Percentiles rank a stretch among this genome's conserved stretches.
phyloP scores from a whole-genome alignment of 305 asterid species.

The Solanum hybrid region DNA sequence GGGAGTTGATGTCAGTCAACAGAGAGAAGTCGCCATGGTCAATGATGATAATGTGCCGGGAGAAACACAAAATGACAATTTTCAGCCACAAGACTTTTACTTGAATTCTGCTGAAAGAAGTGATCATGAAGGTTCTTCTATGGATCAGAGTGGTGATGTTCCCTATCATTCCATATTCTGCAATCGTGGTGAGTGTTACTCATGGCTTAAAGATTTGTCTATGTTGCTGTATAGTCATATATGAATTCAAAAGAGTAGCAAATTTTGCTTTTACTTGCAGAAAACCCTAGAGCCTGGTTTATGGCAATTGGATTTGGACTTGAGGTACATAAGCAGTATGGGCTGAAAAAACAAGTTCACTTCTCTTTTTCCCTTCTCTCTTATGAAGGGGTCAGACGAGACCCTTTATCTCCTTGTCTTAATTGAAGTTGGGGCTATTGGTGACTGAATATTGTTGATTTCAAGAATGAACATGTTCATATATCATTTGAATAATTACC shows the following conservation, averaged over 20 bases:
- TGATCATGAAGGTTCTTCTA: constrained; percentile 23
- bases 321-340: neutral
- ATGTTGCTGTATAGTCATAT: neutral
- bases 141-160: constrained; percentile 24
- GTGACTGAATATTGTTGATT: neutral
- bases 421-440: neutral
- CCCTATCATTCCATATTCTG: constrained; percentile 54
- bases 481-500: neutral
- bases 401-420: neutral
- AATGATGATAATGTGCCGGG: constrained; percentile 24
- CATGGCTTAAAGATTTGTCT: neutral
- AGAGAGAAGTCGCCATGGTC: constrained; percentile 22
- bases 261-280: neutral
- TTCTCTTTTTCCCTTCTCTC: neutral
- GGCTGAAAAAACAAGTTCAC: neutral
- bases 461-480: neutral
- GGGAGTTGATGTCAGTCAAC: constrained; percentile 15
- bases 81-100: constrained; percentile 21
- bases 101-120: constrained; percentile 28
- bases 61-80: constrained; percentile 25
- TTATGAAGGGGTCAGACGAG: neutral
- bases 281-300: constrained; percentile 2
- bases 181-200: constrained; percentile 43
- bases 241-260: neutral
- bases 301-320: neutral